These are phyloP conservation scores for Aspergillus latus DNA, from an alignment of 2,329 filamentous ascomycete genomes.

Conservation along the genomic window DNA sequence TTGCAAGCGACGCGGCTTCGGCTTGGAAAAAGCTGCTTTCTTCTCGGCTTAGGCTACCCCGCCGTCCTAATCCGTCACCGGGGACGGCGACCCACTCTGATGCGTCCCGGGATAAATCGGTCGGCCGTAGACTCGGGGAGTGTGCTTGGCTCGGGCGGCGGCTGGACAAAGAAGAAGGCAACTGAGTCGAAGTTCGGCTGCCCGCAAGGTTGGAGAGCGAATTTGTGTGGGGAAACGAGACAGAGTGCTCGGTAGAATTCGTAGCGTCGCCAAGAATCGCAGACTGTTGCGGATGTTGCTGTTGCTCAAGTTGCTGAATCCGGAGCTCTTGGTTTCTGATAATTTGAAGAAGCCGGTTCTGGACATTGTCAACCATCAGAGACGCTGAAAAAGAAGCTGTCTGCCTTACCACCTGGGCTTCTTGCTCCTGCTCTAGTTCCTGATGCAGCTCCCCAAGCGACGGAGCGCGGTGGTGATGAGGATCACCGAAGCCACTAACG, in stretches of 20 bases:
- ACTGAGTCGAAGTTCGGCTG: slow-evolving; percentile 34
- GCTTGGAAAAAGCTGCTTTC: slow-evolving; percentile 50
- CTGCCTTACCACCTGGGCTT: slow-evolving; percentile 49
- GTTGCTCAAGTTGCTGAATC: slow-evolving; percentile 42
- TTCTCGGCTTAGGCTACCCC: slow-evolving; percentile 47
- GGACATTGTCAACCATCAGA: slow-evolving; percentile 1
- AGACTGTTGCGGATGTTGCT: slow-evolving; percentile 32
- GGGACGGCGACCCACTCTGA: slow-evolving; percentile 28
- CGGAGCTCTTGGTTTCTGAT: slow-evolving; percentile 50
- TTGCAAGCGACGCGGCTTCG: slow-evolving; percentile 46
- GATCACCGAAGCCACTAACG: slow-evolving; percentile 45
- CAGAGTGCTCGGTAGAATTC: slow-evolving; percentile 44
- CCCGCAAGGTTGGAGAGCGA: slow-evolving; percentile 26
- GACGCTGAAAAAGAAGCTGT: slow-evolving; percentile 5
- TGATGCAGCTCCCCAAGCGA: slow-evolving; percentile 53
- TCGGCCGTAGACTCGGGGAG: slow-evolving; percentile 40
- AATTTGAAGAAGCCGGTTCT: slow-evolving; percentile 53
- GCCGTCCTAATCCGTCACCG: slow-evolving; percentile 31
- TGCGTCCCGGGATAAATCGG: slow-evolving; percentile 28
- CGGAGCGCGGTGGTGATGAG: slow-evolving; percentile 49
- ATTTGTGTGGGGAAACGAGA: slow-evolving; percentile 38
- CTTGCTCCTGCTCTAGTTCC: slow-evolving; percentile 53
- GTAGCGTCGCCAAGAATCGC: slow-evolving; percentile 44
- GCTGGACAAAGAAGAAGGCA: slow-evolving; percentile 36
- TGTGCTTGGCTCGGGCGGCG: slow-evolving; percentile 38